A percentile compares a stretch with the other conserved stretches of the same genome.
Evolutionary conservation across 2,329 filamentous ascomycete species (phyloP).

Genomic region (Paradendryphiella salina): DNA sequence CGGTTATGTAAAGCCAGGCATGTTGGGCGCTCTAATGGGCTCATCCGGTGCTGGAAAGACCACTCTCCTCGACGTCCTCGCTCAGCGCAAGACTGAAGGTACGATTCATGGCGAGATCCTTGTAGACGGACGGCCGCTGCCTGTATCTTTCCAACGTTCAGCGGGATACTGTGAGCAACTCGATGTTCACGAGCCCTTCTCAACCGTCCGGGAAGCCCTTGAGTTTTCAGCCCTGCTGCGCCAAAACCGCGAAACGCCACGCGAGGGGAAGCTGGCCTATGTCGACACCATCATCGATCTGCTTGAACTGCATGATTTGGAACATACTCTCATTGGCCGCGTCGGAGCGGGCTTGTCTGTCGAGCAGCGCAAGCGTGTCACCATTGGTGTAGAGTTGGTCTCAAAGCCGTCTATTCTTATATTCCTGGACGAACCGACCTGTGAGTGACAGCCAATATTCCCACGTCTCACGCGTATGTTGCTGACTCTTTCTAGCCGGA

Average conservation of each 20-base stretch:
- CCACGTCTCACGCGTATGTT: not conserved
- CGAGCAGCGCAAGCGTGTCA: constrained; percentile 65
- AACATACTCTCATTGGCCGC: constrained; percentile 32
- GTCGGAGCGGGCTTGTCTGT: constrained; percentile 38
- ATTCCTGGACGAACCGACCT: constrained; percentile 76
- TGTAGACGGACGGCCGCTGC: constrained; percentile 35
- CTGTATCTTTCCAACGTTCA: constrained; percentile 37
- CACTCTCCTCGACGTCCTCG: constrained; percentile 40
- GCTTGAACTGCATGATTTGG: constrained; percentile 32
- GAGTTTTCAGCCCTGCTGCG: constrained; percentile 39
- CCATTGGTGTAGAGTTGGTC: constrained; percentile 62
- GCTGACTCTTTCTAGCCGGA: constrained; percentile 49
- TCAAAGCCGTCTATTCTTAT: constrained; percentile 65
- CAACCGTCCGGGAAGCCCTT: constrained; percentile 37
- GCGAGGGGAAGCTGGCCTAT: constrained; percentile 32
- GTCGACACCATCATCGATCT: constrained; percentile 36
- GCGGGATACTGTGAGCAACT: constrained; percentile 43
- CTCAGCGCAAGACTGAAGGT: constrained; percentile 35
- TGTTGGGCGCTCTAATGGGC: constrained; percentile 50
- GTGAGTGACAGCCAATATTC: not conserved
- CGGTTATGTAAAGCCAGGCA: constrained; percentile 59
- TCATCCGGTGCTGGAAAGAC: constrained; percentile 43
- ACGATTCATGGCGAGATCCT: constrained; percentile 34
- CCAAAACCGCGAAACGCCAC: constrained; percentile 26
- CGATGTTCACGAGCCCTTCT: constrained; percentile 35